These are phyloP conservation scores for Pseudohyphozyma bogoriensis DNA, from an alignment of 768 basidiomycete species.

Conservation along the genomic window DNA sequence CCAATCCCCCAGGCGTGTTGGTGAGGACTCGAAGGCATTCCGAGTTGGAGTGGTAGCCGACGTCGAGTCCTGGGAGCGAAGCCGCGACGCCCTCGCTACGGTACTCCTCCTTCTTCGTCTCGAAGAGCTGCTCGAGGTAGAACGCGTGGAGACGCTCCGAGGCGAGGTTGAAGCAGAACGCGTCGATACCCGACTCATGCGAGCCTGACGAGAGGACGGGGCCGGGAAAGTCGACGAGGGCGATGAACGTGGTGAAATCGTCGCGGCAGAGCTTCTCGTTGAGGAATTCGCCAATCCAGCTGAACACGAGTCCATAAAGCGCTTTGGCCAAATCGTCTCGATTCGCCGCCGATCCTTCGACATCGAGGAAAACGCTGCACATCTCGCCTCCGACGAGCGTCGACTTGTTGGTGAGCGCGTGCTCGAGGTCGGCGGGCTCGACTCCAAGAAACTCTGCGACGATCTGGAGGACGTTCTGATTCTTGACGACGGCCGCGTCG, in stretches of 20 bases:
- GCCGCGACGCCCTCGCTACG: slow-evolving; percentile 68
- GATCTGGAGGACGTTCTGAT: slow-evolving; percentile 65
- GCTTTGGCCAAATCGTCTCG: slow-evolving; percentile 89
- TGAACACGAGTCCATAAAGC: slow-evolving; percentile 84
- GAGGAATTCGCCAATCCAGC: slow-evolving; percentile 92
- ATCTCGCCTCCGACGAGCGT: slow-evolving; percentile 89
- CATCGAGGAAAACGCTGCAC: slow-evolving; percentile 92
- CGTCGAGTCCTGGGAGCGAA: slow-evolving; percentile 43
- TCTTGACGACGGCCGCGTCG: slow-evolving; percentile 85
- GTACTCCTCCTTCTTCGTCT: slow-evolving; percentile 72
- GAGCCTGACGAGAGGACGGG: slow-evolving; percentile 61
- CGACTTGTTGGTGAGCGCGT: slow-evolving; percentile 77
- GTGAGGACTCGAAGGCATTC: slow-evolving; percentile 81
- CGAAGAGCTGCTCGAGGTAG: slow-evolving; percentile 68
- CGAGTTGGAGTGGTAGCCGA: slow-evolving; percentile 79
- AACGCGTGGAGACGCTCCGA: slow-evolving; percentile 83
- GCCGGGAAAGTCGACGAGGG: slow-evolving; percentile 87
- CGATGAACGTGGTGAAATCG: slow-evolving; percentile 77
- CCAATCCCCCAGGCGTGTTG: slow-evolving; percentile 75
- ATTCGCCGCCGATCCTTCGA: slow-evolving; percentile 84
- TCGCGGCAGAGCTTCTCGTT: slow-evolving; percentile 91
- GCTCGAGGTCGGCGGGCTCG: slow-evolving; percentile 49
- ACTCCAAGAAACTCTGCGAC: slow-evolving; percentile 90
- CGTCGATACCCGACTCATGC: slow-evolving; percentile 55
- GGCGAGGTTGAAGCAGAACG: slow-evolving; percentile 92